Percentiles rank a stretch among this genome's conserved stretches.
Conservation (phyloP, 495 filamentous ascomycete genomes). For the Annulohypoxylon bovei region DNA sequence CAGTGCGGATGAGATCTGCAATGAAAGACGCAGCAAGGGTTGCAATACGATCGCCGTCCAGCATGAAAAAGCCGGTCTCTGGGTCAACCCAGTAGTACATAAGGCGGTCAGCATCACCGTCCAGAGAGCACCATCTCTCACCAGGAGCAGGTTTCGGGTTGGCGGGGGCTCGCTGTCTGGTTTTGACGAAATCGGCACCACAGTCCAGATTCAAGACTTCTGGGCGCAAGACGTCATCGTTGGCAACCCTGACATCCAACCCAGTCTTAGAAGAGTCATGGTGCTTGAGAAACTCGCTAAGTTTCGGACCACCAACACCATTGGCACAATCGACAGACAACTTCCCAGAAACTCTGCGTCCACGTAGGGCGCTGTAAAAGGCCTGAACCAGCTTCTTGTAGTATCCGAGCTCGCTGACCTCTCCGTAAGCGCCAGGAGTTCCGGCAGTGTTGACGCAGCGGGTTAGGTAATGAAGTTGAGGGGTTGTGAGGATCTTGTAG, state of each 20-base stretch:
- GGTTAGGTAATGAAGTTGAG: conserved; percentile 95
- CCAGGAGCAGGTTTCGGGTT: conserved; percentile 76
- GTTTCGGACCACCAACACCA: conserved; percentile 93
- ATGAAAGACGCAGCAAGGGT: conserved; percentile 95
- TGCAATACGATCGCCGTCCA: conserved; percentile 97
- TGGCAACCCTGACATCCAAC: conserved; percentile 85
- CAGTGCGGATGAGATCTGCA: conserved; percentile 81
- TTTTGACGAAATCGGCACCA: conserved; percentile 97
- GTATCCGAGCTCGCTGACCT: conserved; percentile 88
- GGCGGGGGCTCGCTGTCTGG: conserved; percentile 89
- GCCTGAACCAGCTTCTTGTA: conserved; percentile 88
- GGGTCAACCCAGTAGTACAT: conserved; percentile 94
- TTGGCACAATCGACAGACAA: conserved; percentile 96
- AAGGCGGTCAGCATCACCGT: conserved; percentile 94
- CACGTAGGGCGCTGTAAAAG: conserved; percentile 81
- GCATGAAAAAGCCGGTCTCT: conserved; percentile 82
- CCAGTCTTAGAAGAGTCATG: conserved; percentile 72
- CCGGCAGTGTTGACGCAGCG: conserved; percentile 92
- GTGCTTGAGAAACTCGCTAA: conserved; percentile 85
- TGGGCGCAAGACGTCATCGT: conserved; percentile 89
- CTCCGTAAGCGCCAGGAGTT: conserved; percentile 83
- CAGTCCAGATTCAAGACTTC: conserved; percentile 90
- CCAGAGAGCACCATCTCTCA: conserved; percentile 90
- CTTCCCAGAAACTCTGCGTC: conserved; percentile 71
- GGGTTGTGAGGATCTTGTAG: conserved; percentile 89